These are phyloP conservation scores for Flueggea neowawraea DNA, from an alignment of 441 rosid genomes.

Conservation along the genomic window DNA sequence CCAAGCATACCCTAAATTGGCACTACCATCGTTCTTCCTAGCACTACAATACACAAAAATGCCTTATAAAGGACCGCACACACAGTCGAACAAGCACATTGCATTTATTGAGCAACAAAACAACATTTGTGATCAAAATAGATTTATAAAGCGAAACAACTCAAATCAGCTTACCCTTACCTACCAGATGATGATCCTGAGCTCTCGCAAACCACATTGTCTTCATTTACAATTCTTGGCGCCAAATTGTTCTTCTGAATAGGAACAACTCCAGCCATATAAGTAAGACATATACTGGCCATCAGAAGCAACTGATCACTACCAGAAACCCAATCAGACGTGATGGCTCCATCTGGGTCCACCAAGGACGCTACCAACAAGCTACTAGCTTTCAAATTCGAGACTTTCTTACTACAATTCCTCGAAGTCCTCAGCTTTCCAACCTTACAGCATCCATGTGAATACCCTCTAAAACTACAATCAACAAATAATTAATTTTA, in stretches of 20 bases:
- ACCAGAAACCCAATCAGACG: slow-evolving; percentile 50
- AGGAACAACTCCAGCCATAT: slow-evolving; percentile 84
- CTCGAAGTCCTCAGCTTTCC: slow-evolving; percentile 23
- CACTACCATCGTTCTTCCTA: slow-evolving; percentile 36
- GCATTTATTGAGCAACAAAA: slow-evolving; percentile 12
- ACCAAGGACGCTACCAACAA: slow-evolving; percentile 45
- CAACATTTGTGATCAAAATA: not conserved
- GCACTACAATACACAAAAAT: slow-evolving; percentile 19
- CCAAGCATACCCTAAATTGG: slow-evolving; percentile 46
- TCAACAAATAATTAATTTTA: not conserved
- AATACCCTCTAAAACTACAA: slow-evolving; percentile 29
- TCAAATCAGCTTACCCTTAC: slow-evolving; percentile 70
- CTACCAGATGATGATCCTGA: slow-evolving; percentile 67
- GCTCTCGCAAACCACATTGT: slow-evolving; percentile 29
- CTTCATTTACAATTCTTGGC: slow-evolving; percentile 23
- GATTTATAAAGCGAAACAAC: slow-evolving; percentile 4
- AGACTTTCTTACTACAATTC: slow-evolving; percentile 14
- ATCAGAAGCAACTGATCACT: slow-evolving; percentile 73
- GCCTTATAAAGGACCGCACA: too few species aligned
- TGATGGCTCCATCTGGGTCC: slow-evolving; percentile 44
- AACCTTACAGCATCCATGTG: slow-evolving; percentile 27
- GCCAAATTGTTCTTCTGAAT: slow-evolving; percentile 32
- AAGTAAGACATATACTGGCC: slow-evolving; percentile 74
- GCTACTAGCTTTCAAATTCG: slow-evolving; percentile 25
- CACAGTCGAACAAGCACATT: too few species aligned